phyloP scores from a whole-genome alignment of 2,329 filamentous ascomycete species.

The Fusarium pseudocircinatum region DNA sequence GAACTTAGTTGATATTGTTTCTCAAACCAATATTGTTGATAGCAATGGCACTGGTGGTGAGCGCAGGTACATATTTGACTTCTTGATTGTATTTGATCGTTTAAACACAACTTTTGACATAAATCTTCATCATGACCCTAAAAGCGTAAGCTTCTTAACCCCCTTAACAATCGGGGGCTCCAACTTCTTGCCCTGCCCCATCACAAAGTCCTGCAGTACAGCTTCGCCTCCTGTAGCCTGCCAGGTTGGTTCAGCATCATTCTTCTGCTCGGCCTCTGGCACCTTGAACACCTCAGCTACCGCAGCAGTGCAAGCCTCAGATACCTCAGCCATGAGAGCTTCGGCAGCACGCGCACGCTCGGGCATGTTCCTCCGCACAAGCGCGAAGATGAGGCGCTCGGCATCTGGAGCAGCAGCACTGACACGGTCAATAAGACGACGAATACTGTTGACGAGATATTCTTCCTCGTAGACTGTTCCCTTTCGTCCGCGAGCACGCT shows the following conservation, averaged over 20 bases:
- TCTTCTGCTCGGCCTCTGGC: conserved; percentile 25
- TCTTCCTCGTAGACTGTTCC: conserved; percentile 98
- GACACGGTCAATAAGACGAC: conserved; percentile 83
- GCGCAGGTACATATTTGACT: neutral
- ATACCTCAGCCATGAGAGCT: conserved; percentile 76
- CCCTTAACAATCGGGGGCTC: conserved; percentile 60
- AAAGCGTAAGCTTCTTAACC: conserved; percentile 60
- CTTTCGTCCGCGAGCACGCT: conserved; percentile 93
- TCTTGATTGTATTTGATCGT: conserved; percentile 14
- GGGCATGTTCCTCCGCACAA: conserved; percentile 84
- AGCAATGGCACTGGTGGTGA: neutral
- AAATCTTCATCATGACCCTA: conserved; percentile 52
- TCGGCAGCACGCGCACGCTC: conserved; percentile 86
- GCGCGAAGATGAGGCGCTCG: conserved; percentile 76
- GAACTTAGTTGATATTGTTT: neutral
- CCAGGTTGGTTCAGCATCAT: conserved; percentile 40
- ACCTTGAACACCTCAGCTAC: conserved; percentile 74
- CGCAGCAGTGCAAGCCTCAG: conserved; percentile 73
- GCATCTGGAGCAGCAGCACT: conserved; percentile 78
- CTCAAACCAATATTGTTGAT: neutral
- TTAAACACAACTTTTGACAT: conserved; percentile 10
- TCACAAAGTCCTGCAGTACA: conserved; percentile 61
- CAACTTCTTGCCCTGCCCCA: conserved; percentile 56
- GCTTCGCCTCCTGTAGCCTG: conserved; percentile 60
- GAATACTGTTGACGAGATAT: conserved; percentile 90